Percentiles rank a stretch among this genome's conserved stretches.
Evolutionary conservation across 2,329 filamentous ascomycete species (phyloP).

Genomic region (Seiridium cupressi): DNA sequence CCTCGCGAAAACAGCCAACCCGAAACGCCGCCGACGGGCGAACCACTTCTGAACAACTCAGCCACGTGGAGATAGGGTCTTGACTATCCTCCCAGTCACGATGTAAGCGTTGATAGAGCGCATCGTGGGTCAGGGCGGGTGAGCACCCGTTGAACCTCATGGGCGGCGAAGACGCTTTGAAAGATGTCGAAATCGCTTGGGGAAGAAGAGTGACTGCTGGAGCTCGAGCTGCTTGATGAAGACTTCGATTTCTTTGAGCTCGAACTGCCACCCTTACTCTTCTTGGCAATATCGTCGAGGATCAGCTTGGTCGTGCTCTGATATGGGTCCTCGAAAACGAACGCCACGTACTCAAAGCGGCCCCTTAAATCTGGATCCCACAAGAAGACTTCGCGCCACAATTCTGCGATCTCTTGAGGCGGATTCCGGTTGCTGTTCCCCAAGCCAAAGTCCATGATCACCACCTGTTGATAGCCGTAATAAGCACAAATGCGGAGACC

Average conservation of each 20-base stretch:
- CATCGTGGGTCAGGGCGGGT: constrained; percentile 54
- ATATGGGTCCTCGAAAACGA: constrained; percentile 59
- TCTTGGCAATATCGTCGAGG: constrained; percentile 54
- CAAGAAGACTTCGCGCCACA: constrained; percentile 65
- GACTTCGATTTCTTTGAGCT: constrained; percentile 28
- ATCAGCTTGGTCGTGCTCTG: constrained; percentile 55
- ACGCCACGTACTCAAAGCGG: constrained; percentile 60
- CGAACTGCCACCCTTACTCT: constrained; percentile 32
- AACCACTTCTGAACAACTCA: constrained; percentile 5
- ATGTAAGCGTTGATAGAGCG: constrained; percentile 50
- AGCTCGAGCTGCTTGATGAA: constrained; percentile 28
- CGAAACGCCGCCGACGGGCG: not conserved
- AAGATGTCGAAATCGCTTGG: constrained; percentile 31
- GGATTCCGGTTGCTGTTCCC: constrained; percentile 65
- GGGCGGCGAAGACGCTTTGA: constrained; percentile 46
- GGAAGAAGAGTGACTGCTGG: constrained; percentile 26
- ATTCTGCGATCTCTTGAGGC: constrained; percentile 60
- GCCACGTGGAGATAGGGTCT: too few relatives aligned
- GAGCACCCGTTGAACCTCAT: constrained; percentile 49
- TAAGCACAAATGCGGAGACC: constrained; percentile 68
- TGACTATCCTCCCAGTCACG: constrained; percentile 9
- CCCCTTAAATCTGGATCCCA: constrained; percentile 62
- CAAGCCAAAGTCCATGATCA: constrained; percentile 64
- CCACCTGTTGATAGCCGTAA: constrained; percentile 54
- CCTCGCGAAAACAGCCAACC: not conserved